Evolutionary conservation across 208 protist species (phyloP).

Genomic region (Crithidia mellificae): DNA sequence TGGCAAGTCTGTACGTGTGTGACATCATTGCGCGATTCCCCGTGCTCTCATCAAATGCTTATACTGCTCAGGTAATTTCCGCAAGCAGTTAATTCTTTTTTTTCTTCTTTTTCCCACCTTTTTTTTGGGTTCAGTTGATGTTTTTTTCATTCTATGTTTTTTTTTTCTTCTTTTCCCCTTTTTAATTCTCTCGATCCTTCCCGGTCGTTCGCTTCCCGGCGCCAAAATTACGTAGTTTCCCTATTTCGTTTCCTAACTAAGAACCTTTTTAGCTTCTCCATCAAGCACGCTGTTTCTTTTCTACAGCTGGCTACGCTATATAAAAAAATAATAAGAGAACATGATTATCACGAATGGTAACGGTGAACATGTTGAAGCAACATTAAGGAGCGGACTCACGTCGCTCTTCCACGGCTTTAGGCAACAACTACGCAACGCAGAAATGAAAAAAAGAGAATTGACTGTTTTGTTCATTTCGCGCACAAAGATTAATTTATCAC

Average conservation of each 20-base stretch:
- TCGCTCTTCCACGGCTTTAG: no score
- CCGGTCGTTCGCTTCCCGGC: neutral
- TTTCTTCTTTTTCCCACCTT: neutral
- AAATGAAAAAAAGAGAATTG: no score
- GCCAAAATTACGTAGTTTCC: neutral
- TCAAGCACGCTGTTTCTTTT: no score
- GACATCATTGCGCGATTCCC: no score
- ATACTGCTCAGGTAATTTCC: neutral
- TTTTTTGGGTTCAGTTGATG: neutral
- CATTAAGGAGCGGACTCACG: no score
- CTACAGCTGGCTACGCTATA: neutral
- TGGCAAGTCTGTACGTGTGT: no score
- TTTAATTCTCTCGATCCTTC: conserved; percentile 11
- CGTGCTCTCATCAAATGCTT: neutral
- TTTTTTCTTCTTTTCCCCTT: conserved; percentile 18
- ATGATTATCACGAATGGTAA: no score
- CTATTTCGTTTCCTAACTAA: neutral
- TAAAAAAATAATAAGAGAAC: neutral
- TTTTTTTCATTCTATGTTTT: neutral
- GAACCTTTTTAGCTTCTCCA: no score
- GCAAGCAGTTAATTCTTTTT: neutral
- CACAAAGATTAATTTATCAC: no score
- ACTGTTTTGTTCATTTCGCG: no score
- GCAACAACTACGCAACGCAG: no score
- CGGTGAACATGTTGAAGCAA: no score